Base-by-base conservation (phyloP, 345 rosid species). In the Salix dunnii region DNA sequence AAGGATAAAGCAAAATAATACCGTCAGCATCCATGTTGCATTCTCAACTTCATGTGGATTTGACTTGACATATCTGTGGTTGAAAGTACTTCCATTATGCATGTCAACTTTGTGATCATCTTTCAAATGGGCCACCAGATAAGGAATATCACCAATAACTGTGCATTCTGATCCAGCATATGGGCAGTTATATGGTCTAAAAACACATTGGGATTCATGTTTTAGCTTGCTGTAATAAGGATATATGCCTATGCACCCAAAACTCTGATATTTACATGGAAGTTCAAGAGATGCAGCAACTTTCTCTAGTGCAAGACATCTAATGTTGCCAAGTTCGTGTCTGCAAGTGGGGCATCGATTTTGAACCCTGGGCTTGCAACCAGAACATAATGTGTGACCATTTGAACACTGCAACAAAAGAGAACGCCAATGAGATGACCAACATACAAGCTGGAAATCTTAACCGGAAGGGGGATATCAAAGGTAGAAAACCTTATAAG, bases 1-100 rank as follows among this genome's bases (percentile, higher is more conserved):
- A 71, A 40, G 70, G 35, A 51, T 12, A 72, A 30, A 18, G 67
- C 3, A 21, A 58, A 61, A 69, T 38, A 30, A 62, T 87, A 90
- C 93, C 90, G 97, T 92, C 67, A 89, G 78, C 97, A 92, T 90
- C 94, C 97, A 89, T 31, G 97, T 90, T 17, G 97, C 97, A 70
- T 90, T 92, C 86, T 89, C 94, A 36, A 89, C 94, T 80, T 90
- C 97, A 67, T 89, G 93, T 2, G 97, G 93, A 82, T 92, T 92
- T 65, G 94, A 86, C 70, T 92, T 92, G 68, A 92, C 94, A 77
- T 92, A 92, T 16, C 94, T 90, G 77, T 92, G 97, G 80, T 92
- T 92, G 71, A 92, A 92, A 48, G 94, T 92, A 74, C 97, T 90
- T 48, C 97, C 97, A 78, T 67, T 88, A 68, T 92, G 97, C 97